Conservation (phyloP, 331 rosid genomes). For the Rosa hybrid region DNA sequence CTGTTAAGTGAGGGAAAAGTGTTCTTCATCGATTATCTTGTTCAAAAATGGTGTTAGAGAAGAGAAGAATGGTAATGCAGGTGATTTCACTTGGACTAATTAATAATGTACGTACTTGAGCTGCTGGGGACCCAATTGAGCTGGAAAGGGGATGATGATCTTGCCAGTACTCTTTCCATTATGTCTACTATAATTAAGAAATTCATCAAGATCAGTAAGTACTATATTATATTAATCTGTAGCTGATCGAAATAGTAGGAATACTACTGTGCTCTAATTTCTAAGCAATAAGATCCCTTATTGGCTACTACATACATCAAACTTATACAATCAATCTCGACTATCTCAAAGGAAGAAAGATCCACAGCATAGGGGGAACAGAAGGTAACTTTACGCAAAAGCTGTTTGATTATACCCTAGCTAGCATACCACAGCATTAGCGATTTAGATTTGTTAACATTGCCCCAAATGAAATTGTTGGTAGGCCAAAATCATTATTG, state of each 20-base stretch:
- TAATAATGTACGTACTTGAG: slow-evolving; percentile 24
- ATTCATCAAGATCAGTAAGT: neutral
- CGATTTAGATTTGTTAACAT: neutral
- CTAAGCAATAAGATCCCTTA: neutral
- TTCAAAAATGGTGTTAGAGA: neutral
- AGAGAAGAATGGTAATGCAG: neutral
- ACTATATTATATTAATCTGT: neutral
- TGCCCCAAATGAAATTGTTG: neutral
- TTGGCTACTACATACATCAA: slow-evolving; percentile 5
- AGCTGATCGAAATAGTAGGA: neutral
- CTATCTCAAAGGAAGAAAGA: neutral
- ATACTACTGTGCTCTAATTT: neutral
- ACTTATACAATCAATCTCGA: neutral
- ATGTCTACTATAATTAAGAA: neutral
- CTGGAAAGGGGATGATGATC: slow-evolving; percentile 21
- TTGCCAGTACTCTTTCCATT: neutral
- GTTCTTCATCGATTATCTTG: neutral
- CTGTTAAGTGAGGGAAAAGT: neutral
- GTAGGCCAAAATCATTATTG: slow-evolving; percentile 7
- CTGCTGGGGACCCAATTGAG: slow-evolving; percentile 39
- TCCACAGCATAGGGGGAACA: slow-evolving; percentile 12
- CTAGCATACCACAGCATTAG: neutral
- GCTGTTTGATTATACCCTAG: slow-evolving; percentile 22
- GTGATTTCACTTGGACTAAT: slow-evolving; percentile 7
- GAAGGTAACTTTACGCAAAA: slow-evolving; percentile 22